Evolutionary conservation across 768 basidiomycete genomes (phyloP), one percentile per base, ranked within the genome.

Genomic region (Pulveroboletus sp.): DNA sequence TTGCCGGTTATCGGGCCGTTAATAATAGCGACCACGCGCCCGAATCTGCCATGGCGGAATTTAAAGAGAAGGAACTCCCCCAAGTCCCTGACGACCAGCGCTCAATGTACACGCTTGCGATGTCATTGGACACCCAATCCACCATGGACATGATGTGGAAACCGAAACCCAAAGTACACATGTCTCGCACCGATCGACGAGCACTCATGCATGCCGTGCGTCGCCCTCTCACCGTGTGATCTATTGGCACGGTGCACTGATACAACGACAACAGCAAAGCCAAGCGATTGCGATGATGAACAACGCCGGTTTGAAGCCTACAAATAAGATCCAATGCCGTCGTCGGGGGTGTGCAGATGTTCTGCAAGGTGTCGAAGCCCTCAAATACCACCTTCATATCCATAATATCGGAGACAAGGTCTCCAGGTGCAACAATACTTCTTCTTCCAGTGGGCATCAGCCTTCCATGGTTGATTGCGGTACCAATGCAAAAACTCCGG

Each of bases 331-430:
- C 17, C 60, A 62, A 7, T 81, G 80, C 56, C 70, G 68, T 24
- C 73, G 77, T 33, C 60, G 68, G 31, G 76, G 71, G 28, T 81
- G 81, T 58, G 55, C 56, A 12, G 72, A 79, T 62, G 66, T 70
- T 8, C 57, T 81, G 18, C 61, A 64, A 6, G 66, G 69, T 44
- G 68, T 73, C 47, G 71, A 71, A 54, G 73, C 75, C 17, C 69
- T 81, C 43, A 73, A 73, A 56, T 77, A 70, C 57, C 80, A 81
- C 57, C 62, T 81, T 18, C 78, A 82, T 55, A 77, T 81, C 42
- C 81, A 81, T 60, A 76, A 79, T 54, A 73, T 81, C 30, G 68
- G 72, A 30, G 75, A 78, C 46, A 26, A 10, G 7, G 35, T 40
- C 30, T 5, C 33, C 14, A 18, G 12, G 46, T 15, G 30, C 28